These are phyloP conservation scores for Yamadazyma laniorum DNA, from an alignment of 805 yeast genomes.

Conservation along the genomic window DNA sequence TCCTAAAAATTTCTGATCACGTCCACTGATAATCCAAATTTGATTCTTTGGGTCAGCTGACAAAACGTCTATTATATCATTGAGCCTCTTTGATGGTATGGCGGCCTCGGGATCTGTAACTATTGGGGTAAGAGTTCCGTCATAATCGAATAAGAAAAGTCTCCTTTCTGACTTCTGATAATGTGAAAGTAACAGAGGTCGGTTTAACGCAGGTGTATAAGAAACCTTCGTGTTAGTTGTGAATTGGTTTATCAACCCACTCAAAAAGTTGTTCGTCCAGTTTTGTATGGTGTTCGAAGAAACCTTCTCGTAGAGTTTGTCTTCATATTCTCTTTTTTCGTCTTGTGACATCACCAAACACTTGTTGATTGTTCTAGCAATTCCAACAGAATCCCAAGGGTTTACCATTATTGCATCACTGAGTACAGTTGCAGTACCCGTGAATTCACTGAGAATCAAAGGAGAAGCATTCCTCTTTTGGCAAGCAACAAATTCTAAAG, in stretches of 20 bases:
- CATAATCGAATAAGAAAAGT: conserved; percentile 89
- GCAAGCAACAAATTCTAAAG: conserved; percentile 86
- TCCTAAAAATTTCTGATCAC: conserved; percentile 87
- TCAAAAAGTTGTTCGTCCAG: conserved; percentile 71
- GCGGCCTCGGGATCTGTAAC: conserved; percentile 98
- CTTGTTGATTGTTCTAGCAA: conserved; percentile 77
- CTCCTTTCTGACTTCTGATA: conserved; percentile 65
- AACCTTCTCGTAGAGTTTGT: conserved; percentile 60
- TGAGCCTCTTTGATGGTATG: conserved; percentile 77
- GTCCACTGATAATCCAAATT: conserved; percentile 94
- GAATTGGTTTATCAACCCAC: conserved; percentile 44
- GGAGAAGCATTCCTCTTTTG: conserved; percentile 75
- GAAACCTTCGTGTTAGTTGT: conserved; percentile 44
- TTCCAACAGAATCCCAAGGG: conserved; percentile 97
- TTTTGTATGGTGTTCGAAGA: conserved; percentile 69
- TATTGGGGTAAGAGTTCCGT: conserved; percentile 95
- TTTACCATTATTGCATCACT: conserved; percentile 79
- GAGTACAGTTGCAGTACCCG: conserved; percentile 77
- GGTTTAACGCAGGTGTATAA: conserved; percentile 70
- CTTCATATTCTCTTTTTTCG: conserved; percentile 46
- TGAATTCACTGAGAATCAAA: conserved; percentile 84
- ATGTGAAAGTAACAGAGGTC: conserved; percentile 57
- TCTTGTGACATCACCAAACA: conserved; percentile 56
- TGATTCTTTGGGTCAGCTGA: conserved; percentile 76
- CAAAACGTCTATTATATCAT: conserved; percentile 55